Conservation (phyloP, 2,329 filamentous ascomycete genomes). For the Byssoonygena ceratinophila region DNA sequence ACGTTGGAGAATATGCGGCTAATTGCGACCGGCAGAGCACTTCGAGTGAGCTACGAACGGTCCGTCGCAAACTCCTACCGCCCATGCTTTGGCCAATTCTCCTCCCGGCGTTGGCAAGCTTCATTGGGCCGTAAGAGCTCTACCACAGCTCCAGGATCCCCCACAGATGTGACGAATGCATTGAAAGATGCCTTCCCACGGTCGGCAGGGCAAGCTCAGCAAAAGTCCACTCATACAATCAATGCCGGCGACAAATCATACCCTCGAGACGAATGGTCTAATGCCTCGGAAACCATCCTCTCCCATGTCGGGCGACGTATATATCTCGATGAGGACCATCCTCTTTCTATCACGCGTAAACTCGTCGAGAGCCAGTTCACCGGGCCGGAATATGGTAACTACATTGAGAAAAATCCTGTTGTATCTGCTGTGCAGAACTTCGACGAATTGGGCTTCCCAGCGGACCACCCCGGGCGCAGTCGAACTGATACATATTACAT, state of each 20-base stretch:
- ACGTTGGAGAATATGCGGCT: slow-evolving; percentile 27
- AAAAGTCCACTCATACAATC: slow-evolving; percentile 34
- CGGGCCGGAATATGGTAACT: slow-evolving; percentile 57
- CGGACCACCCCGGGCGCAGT: slow-evolving; percentile 76
- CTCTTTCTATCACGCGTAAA: slow-evolving; percentile 77
- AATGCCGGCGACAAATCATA: slow-evolving; percentile 49
- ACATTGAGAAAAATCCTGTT: slow-evolving; percentile 71
- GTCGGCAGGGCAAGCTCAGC: slow-evolving; percentile 28
- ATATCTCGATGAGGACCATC: slow-evolving; percentile 87
- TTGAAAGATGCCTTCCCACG: slow-evolving; percentile 10
- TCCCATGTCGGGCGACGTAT: slow-evolving; percentile 63
- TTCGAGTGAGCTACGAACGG: slow-evolving; percentile 30
- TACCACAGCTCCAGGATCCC: slow-evolving; percentile 19
- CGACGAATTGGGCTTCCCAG: slow-evolving; percentile 85
- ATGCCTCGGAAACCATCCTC: slow-evolving; percentile 65
- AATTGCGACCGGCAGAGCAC: slow-evolving; percentile 31
- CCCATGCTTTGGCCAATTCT: background rate
- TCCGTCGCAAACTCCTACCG: slow-evolving; percentile 18
- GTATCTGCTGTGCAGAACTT: slow-evolving; percentile 85
- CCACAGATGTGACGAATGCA: slow-evolving; percentile 4
- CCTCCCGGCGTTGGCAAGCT: background rate
- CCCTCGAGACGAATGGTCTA: slow-evolving; percentile 69
- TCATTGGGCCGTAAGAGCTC: slow-evolving; percentile 23
- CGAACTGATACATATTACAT: slow-evolving; percentile 93
- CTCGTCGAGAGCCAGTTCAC: slow-evolving; percentile 88